phyloP scores from a whole-genome alignment of 352 stramenopile species.

The Phytophthora hybrid region DNA sequence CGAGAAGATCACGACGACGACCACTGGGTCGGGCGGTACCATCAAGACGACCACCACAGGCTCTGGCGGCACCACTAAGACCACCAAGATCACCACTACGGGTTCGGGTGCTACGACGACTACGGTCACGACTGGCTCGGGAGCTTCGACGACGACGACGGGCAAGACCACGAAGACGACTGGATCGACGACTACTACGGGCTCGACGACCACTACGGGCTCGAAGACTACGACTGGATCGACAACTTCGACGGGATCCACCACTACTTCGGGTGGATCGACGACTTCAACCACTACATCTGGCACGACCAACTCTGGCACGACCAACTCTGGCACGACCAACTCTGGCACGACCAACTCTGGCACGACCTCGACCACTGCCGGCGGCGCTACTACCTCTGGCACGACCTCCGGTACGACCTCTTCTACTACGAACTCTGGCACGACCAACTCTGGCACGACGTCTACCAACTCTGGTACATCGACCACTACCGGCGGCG shows the following conservation, averaged over 20 bases:
- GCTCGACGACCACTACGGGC: constrained; percentile 10
- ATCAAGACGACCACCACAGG: constrained; percentile 26
- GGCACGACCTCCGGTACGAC: too few relatives aligned
- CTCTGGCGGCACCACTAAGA: constrained; percentile 19
- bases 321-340: constrained; percentile 11
- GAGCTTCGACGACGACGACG: constrained; percentile 31
- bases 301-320: constrained; percentile 20
- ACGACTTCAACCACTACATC: background rate
- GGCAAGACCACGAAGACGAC: too few relatives aligned
- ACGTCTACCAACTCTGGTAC: too few relatives aligned
- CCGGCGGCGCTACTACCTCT: too few relatives aligned
- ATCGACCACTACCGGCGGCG: too few relatives aligned
- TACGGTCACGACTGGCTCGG: constrained; percentile 24
- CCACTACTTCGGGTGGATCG: constrained; percentile 16
- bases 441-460: too few relatives aligned
- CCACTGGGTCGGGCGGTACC: constrained; percentile 19
- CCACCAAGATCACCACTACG: constrained; percentile 23
- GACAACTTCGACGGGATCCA: constrained; percentile 5
- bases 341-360: constrained; percentile 8
- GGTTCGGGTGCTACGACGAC: constrained; percentile 24
- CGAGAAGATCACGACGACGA: constrained; percentile 24
- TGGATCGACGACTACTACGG: too few relatives aligned
- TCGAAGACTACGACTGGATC: constrained; percentile 17
- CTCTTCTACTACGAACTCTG: too few relatives aligned
- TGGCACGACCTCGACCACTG: too few relatives aligned